Evolutionary conservation across 2,329 filamentous ascomycete genomes (phyloP).

Genomic region (Aspergillus pseudoterreus): DNA sequence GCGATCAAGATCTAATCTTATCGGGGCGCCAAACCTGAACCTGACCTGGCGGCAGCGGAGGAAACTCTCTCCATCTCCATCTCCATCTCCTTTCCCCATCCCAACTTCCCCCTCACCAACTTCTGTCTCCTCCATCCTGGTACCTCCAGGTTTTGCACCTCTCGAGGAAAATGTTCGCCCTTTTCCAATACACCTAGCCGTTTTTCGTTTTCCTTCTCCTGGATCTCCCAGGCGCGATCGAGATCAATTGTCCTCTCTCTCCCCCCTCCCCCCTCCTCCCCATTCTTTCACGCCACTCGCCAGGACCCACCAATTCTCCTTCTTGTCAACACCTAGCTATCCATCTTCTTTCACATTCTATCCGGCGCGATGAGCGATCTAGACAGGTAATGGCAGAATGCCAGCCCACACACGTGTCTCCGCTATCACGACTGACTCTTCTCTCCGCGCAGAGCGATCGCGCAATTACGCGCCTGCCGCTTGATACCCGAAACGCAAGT

Average conservation of each 20-base stretch:
- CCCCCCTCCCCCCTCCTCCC: constrained; percentile 7
- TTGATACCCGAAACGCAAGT: constrained; percentile 95
- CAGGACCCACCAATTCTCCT: constrained; percentile 15
- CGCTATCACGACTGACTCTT: constrained; percentile 4
- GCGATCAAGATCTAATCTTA: constrained; percentile 40
- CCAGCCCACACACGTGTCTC: neutral
- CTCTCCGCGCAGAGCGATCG: constrained; percentile 68
- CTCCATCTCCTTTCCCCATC: neutral
- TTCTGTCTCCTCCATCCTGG: constrained; percentile 1
- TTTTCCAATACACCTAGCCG: constrained; percentile 16
- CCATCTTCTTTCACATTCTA: neutral
- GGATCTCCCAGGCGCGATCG: constrained; percentile 7
- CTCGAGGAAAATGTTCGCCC: constrained; percentile 19
- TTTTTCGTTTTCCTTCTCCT: constrained; percentile 9
- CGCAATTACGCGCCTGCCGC: constrained; percentile 89
- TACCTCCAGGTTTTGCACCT: neutral
- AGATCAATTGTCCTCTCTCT: constrained; percentile 5
- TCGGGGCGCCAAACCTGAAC: constrained; percentile 15
- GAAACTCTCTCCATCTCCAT: neutral
- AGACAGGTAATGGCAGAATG: constrained; percentile 62
- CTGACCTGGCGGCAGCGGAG: constrained; percentile 1
- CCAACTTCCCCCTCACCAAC: constrained; percentile 2
- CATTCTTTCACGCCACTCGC: constrained; percentile 6
- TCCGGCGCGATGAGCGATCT: constrained; percentile 74
- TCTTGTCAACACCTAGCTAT: constrained; percentile 5